These are phyloP conservation scores for Phellopilus nigrolimitatus DNA, from an alignment of 1,284 basidiomycete species.

Conservation along the genomic window DNA sequence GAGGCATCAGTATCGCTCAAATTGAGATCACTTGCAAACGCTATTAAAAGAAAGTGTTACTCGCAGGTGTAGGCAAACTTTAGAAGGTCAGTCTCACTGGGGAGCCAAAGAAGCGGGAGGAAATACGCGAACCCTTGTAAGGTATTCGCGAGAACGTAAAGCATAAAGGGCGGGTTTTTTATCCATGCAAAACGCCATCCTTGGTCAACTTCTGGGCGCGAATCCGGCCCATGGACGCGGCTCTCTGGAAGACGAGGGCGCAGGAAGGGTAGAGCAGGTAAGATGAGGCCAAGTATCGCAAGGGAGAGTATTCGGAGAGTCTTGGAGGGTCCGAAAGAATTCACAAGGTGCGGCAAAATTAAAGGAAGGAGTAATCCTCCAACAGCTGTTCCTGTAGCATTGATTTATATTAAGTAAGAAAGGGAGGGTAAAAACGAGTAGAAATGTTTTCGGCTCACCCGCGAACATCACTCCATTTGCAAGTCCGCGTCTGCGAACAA, in stretches of 20 bases:
- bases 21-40: conserved; percentile 30
- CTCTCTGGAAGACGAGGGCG: conserved; percentile 32
- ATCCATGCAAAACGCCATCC: conserved; percentile 24
- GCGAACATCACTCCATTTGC: conserved; percentile 40
- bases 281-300: conserved; percentile 24
- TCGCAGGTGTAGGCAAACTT: conserved; percentile 9
- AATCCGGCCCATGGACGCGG: conserved; percentile 23
- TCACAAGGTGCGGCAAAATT: conserved; percentile 30
- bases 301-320: conserved; percentile 31
- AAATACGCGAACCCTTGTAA: conserved; percentile 33
- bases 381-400: conserved; percentile 30
- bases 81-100: conserved; percentile 26
- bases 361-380: conserved; percentile 37
- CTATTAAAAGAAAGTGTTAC: conserved; percentile 19
- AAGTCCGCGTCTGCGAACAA: conserved; percentile 34
- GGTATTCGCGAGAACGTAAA: conserved; percentile 31
- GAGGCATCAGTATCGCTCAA: conserved; percentile 27
- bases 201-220: conserved; percentile 19
- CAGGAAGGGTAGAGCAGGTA: conserved; percentile 30
- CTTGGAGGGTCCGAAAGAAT: conserved; percentile 25
- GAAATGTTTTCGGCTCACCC: conserved; percentile 25
- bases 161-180: conserved; percentile 27
- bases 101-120: conserved; percentile 34
- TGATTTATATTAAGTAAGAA: not conserved
- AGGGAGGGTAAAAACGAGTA: not conserved